These are phyloP conservation scores for Trichosporon sp. DNA, from an alignment of 1,284 basidiomycete genomes.

Conservation along the genomic window DNA sequence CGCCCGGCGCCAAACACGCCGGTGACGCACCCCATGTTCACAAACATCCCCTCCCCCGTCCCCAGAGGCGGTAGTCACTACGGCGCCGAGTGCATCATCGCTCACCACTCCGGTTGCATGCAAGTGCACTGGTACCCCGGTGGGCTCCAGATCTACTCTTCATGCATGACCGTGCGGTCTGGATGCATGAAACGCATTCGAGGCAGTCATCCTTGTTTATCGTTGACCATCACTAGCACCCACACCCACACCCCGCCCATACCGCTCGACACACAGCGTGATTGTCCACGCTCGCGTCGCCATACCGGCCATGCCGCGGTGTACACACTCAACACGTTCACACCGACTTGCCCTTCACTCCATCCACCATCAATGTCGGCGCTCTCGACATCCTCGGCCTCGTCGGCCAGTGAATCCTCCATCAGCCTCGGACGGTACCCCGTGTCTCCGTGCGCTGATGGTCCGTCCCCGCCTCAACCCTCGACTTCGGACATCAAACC, in stretches of 20 bases:
- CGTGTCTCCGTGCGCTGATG: no score
- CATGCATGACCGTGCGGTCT: neutral
- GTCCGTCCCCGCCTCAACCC: neutral
- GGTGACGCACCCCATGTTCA: neutral
- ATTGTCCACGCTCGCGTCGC: neutral
- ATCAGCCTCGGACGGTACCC: no score
- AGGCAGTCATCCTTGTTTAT: neutral
- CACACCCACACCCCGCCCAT: neutral
- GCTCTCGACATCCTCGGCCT: neutral
- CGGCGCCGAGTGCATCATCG: no score
- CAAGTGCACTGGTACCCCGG: neutral
- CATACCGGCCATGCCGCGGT: no score
- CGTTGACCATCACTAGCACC: neutral
- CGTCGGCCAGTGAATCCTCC: neutral
- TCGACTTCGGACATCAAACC: neutral
- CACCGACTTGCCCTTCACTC: neutral
- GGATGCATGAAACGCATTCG: neutral
- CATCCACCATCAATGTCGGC: slow-evolving; percentile 2
- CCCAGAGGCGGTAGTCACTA: no score
- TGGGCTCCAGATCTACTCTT: neutral
- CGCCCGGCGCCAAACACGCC: neutral
- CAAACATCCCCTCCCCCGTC: neutral
- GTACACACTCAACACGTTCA: neutral
- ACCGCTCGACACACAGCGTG: neutral
- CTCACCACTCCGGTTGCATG: no score